A percentile compares a stretch with the other conserved stretches of the same genome.
Evolutionary conservation across 257 asterid genomes (phyloP).

Genomic region (Solanum microdontum): DNA sequence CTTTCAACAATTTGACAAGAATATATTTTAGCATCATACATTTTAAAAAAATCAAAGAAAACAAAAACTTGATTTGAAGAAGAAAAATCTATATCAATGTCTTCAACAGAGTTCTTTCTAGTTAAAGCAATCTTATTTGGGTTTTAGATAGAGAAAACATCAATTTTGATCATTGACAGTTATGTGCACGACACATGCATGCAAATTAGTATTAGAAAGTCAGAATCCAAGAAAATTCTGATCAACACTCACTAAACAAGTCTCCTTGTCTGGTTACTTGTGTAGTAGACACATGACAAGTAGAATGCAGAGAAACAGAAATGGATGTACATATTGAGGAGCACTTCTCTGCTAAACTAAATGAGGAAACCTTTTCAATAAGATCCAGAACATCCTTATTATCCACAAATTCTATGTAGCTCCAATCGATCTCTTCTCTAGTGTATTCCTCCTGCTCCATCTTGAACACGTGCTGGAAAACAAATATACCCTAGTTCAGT

Average conservation of each 20-base stretch:
- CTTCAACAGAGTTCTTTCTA: neutral
- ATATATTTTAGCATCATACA: neutral
- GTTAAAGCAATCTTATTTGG: neutral
- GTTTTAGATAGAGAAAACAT: neutral
- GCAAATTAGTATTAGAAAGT: neutral
- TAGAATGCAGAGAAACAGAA: neutral
- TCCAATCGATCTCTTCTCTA: conserved; percentile 89
- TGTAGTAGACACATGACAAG: neutral
- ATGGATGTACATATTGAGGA: neutral
- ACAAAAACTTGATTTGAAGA: neutral
- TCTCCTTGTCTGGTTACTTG: neutral
- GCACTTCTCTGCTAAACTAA: neutral
- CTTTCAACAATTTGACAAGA: neutral
- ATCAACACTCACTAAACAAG: neutral
- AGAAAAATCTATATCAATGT: neutral
- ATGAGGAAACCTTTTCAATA: conserved; percentile 73
- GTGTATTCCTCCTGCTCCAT: conserved; percentile 99
- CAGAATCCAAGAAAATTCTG: neutral
- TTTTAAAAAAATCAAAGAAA: neutral
- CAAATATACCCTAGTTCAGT: neutral
- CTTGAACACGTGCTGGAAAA: conserved; percentile 84
- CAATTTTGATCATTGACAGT: neutral
- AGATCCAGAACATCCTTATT: conserved; percentile 97
- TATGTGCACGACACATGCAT: neutral
- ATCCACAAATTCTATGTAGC: conserved; percentile 95